Evolutionary conservation across 2,329 filamentous ascomycete species (phyloP).

Genomic region (Lachnum nothofagi): DNA sequence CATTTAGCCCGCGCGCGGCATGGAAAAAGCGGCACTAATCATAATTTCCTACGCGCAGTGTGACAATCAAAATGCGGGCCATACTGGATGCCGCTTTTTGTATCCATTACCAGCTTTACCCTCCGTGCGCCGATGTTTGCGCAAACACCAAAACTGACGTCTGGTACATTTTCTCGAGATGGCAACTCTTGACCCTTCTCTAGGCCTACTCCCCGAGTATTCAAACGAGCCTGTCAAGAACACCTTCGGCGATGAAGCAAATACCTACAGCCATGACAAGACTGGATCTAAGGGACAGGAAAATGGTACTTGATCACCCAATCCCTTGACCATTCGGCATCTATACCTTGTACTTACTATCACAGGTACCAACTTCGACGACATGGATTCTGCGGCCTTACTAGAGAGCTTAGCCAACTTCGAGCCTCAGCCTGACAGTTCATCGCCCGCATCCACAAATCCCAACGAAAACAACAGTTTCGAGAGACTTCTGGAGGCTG

Average conservation of each 20-base stretch:
- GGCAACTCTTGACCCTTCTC: neutral
- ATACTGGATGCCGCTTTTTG: too few species aligned
- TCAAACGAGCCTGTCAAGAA: slow-evolving; percentile 5
- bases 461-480: slow-evolving; percentile 24
- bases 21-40: too few species aligned
- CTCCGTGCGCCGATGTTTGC: neutral
- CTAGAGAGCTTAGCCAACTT: slow-evolving; percentile 27
- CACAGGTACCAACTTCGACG: slow-evolving; percentile 18
- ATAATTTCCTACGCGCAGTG: too few species aligned
- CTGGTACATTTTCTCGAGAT: neutral
- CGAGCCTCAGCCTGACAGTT: slow-evolving; percentile 10
- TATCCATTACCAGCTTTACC: too few species aligned
- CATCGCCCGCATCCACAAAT: slow-evolving; percentile 1
- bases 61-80: too few species aligned
- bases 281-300: slow-evolving; percentile 3
- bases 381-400: slow-evolving; percentile 23
- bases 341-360: slow-evolving; percentile 14
- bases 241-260: slow-evolving; percentile 1
- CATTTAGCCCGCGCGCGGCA: too few species aligned
- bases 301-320: slow-evolving; percentile 11
- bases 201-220: neutral
- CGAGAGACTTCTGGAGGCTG: slow-evolving; percentile 26
- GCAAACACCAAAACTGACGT: neutral
- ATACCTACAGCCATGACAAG: slow-evolving; percentile 1
- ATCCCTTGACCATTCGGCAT: neutral